Evolutionary conservation across 2,329 filamentous ascomycete species (phyloP).

Genomic region (Fusarium udum): DNA sequence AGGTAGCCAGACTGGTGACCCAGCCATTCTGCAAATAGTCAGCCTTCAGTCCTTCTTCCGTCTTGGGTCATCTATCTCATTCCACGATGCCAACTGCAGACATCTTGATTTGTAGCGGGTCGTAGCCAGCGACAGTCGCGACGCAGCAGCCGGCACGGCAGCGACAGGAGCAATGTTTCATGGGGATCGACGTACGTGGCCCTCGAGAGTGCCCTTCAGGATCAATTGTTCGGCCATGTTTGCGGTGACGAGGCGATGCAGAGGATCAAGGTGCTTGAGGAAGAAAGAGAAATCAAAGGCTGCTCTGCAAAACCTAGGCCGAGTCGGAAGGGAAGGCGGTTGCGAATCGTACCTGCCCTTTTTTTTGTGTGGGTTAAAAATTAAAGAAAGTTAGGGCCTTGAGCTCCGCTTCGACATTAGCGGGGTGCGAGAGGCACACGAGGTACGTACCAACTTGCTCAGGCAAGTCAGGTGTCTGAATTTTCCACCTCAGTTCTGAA

Average conservation of each 20-base stretch:
- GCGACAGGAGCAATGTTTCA: constrained; percentile 22
- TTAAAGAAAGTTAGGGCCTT: constrained; percentile 55
- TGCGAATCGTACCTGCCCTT: constrained; percentile 48
- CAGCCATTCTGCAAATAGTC: constrained; percentile 77
- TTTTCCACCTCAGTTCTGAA: background rate
- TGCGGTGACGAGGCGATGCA: constrained; percentile 56
- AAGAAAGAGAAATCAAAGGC: constrained; percentile 47
- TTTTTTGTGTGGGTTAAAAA: constrained; percentile 64
- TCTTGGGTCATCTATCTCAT: constrained; percentile 5
- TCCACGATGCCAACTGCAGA: constrained; percentile 16
- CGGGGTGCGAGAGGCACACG: background rate
- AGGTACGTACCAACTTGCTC: constrained; percentile 4
- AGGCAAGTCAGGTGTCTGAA: background rate
- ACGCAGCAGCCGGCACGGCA: constrained; percentile 32
- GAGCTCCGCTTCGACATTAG: constrained; percentile 34
- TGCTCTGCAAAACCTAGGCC: constrained; percentile 45
- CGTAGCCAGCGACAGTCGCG: constrained; percentile 26
- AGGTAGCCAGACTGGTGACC: constrained; percentile 98
- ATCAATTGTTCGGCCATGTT: constrained; percentile 92
- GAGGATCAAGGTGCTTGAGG: constrained; percentile 49
- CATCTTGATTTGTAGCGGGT: constrained; percentile 24
- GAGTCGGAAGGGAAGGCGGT: constrained; percentile 43
- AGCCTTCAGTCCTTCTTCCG: constrained; percentile 36
- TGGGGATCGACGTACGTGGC: constrained; percentile 74
- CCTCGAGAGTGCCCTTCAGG: constrained; percentile 96